Evolutionary conservation across 2,329 filamentous ascomycete genomes (phyloP).

Genomic region (Trichoderma cornu-damae): DNA sequence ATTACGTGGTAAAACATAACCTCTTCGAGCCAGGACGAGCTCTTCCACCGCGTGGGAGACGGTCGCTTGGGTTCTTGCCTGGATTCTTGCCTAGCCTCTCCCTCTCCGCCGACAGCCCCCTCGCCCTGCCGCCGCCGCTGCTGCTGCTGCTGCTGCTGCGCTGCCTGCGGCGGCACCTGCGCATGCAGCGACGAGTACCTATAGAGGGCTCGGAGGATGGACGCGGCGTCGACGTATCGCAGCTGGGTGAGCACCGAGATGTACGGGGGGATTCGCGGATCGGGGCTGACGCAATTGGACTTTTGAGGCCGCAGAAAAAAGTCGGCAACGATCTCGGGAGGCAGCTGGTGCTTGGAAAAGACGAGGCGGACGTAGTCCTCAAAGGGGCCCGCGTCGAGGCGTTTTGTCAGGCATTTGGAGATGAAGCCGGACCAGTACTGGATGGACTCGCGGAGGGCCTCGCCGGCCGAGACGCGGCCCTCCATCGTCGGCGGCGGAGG

Average conservation of each 20-base stretch:
- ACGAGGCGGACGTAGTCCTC: conserved; percentile 47
- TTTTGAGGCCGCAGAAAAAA: conserved; percentile 53
- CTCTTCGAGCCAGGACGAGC: conserved; percentile 67
- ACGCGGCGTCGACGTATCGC: conserved; percentile 49
- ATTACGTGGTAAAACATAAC: conserved; percentile 90
- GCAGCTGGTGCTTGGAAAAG: conserved; percentile 47
- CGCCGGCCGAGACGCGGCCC: conserved; percentile 21
- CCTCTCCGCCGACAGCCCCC: conserved; percentile 13
- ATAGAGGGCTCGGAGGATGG: conserved; percentile 51
- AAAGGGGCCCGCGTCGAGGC: conserved; percentile 52
- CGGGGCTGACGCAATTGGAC: conserved; percentile 46
- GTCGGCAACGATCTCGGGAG: conserved; percentile 49
- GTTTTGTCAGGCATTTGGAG: conserved; percentile 43
- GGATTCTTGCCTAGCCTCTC: background rate
- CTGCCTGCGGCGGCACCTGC: conserved; percentile 15
- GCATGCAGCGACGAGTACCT: conserved; percentile 51
- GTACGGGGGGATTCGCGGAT: conserved; percentile 57
- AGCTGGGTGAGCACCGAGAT: conserved; percentile 50
- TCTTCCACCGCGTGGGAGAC: conserved; percentile 44
- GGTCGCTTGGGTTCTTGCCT: conserved; percentile 24
- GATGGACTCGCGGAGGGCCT: conserved; percentile 28
- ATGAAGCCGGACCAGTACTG: conserved; percentile 50
- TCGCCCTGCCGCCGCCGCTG: no score
- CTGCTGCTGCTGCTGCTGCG: no score
- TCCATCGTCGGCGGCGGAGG: conserved; percentile 26